Evolutionary conservation across 768 basidiomycete genomes (phyloP).

Genomic region (Lentinula guzmanii): DNA sequence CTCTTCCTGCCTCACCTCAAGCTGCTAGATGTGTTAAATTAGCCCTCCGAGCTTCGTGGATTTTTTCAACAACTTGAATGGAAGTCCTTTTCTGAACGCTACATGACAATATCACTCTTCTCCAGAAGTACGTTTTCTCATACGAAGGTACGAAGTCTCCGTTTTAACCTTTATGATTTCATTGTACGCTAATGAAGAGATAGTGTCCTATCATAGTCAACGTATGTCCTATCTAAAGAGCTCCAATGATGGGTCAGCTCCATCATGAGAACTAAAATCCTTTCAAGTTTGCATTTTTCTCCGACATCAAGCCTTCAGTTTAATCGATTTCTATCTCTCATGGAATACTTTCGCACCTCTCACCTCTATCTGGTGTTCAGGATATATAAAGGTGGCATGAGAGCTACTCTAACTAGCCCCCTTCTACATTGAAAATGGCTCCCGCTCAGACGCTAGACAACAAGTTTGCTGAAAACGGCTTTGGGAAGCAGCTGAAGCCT

Average conservation of each 20-base stretch:
- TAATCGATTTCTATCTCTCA: background rate
- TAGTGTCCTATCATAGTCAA: background rate
- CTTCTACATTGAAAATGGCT: background rate
- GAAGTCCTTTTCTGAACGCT: no score
- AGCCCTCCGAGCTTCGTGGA: no score
- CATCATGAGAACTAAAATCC: background rate
- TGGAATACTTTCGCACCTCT: background rate
- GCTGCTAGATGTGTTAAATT: no score
- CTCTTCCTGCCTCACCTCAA: no score
- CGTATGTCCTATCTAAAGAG: background rate
- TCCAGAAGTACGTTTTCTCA: background rate
- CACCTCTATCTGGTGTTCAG: background rate
- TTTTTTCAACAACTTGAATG: no score
- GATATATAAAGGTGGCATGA: background rate
- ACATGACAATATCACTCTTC: no score
- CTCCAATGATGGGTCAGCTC: background rate
- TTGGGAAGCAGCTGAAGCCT: background rate
- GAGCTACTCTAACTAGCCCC: background rate
- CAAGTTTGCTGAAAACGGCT: background rate
- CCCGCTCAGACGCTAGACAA: background rate
- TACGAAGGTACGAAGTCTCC: background rate
- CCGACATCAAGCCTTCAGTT: conserved; percentile 5
- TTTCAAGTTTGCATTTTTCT: background rate
- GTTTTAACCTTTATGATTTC: background rate
- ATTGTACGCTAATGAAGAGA: background rate